phyloP scores from a whole-genome alignment of 345 rosid genomes.

The Xanthoceras sorbifolium region DNA sequence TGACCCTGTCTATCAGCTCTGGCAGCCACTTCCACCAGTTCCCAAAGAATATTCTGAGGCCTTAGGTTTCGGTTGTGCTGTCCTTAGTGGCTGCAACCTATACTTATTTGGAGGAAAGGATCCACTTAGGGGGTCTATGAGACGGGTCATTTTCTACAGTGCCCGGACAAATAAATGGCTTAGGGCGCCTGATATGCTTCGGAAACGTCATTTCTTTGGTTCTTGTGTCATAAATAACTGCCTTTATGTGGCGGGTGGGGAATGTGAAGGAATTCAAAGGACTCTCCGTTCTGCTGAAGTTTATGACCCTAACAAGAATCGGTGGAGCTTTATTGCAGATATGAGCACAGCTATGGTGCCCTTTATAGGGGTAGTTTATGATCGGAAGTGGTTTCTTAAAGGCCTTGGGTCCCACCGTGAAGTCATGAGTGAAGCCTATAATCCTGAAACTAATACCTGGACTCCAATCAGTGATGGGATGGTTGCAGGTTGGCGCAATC shows the following conservation, averaged over 20 bases:
- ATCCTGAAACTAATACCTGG: slow-evolving; percentile 80
- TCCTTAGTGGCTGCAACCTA: slow-evolving; percentile 84
- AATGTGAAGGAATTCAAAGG: slow-evolving; percentile 91
- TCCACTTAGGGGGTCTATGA: slow-evolving; percentile 86
- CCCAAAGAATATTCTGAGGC: slow-evolving; percentile 91
- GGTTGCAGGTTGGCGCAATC: slow-evolving; percentile 95
- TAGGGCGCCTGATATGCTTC: slow-evolving; percentile 94
- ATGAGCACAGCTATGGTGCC: slow-evolving; percentile 99
- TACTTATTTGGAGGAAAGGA: slow-evolving; percentile 97
- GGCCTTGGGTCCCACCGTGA: slow-evolving; percentile 86
- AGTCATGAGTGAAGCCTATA: slow-evolving; percentile 90
- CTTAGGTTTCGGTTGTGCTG: slow-evolving; percentile 97
- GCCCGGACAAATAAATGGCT: slow-evolving; percentile 97
- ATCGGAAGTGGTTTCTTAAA: slow-evolving; percentile 89
- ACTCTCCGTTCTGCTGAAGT: slow-evolving; percentile 94
- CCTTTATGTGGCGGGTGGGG: slow-evolving; percentile 97
- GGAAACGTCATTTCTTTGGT: slow-evolving; percentile 91
- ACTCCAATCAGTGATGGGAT: slow-evolving; percentile 71
- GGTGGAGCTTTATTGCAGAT: slow-evolving; percentile 90
- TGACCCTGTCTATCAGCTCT: slow-evolving; percentile 75
- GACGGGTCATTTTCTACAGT: slow-evolving; percentile 83
- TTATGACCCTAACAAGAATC: slow-evolving; percentile 82
- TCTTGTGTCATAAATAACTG: slow-evolving; percentile 93
- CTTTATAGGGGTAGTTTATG: slow-evolving; percentile 83
- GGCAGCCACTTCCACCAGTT: slow-evolving; percentile 98